Conservation (phyloP, 176 grass and related monocot species). For the Carex parvula region DNA sequence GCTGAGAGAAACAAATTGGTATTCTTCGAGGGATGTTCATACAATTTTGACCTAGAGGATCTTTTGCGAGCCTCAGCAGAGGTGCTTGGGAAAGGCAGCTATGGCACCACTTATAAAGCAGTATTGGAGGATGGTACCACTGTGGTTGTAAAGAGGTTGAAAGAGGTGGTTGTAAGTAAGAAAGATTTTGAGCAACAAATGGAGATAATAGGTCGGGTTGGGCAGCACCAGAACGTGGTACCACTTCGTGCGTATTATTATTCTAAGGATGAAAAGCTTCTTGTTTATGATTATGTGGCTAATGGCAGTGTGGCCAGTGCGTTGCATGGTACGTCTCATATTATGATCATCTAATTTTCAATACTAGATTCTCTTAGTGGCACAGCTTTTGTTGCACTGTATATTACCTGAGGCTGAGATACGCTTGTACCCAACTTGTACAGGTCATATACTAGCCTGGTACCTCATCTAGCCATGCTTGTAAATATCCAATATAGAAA, state of each 20-base stretch:
- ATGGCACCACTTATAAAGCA: slow-evolving; percentile 95
- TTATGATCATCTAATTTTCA: neutral
- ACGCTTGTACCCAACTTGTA: neutral
- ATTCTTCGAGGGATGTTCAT: slow-evolving; percentile 85
- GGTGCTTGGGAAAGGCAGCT: slow-evolving; percentile 91
- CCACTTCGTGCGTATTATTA: slow-evolving; percentile 95
- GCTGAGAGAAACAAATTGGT: slow-evolving; percentile 88
- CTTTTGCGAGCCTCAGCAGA: slow-evolving; percentile 92
- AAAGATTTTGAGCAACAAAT: slow-evolving; percentile 94
- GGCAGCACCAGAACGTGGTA: slow-evolving; percentile 69
- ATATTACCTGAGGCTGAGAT: neutral
- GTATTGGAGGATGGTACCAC: slow-evolving; percentile 93
- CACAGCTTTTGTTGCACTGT: neutral
- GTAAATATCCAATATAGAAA: neutral
- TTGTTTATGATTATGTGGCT: slow-evolving; percentile 84
- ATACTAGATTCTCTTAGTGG: neutral
- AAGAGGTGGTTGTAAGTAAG: slow-evolving; percentile 81
- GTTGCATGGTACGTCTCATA: slow-evolving; percentile 73
- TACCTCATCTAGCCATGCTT: neutral
- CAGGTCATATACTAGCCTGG: neutral
- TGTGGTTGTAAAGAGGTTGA: slow-evolving; percentile 93
- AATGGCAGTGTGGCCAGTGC: slow-evolving; percentile 63
- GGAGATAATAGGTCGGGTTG: slow-evolving; percentile 80
- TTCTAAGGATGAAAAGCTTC: slow-evolving; percentile 96
- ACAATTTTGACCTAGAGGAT: slow-evolving; percentile 96